Percentiles rank a stretch among this genome's conserved stretches.
phyloP scores from a whole-genome alignment of 2,329 filamentous ascomycete genomes.

The Trichophyton equinum region DNA sequence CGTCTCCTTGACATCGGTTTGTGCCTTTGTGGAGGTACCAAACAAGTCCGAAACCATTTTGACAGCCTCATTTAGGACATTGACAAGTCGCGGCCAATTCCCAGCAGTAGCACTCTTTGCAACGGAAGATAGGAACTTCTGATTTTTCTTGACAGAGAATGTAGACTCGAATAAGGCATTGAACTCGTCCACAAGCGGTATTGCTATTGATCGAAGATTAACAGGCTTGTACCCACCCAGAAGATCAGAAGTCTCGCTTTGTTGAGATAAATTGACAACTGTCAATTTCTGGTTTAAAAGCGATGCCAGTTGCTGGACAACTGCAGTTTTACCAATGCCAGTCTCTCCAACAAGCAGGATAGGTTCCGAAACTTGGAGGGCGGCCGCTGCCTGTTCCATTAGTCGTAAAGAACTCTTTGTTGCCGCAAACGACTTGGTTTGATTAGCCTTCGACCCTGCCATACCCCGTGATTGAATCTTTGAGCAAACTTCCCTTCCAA shows the following conservation, averaged over 20 bases:
- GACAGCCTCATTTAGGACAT: conserved; percentile 77
- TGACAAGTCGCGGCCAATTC: conserved; percentile 77
- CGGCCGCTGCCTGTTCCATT: conserved; percentile 76
- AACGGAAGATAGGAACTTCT: conserved; percentile 70
- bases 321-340: conserved; percentile 94
- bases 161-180: conserved; percentile 78
- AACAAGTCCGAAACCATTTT: conserved; percentile 70
- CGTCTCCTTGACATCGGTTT: conserved; percentile 29
- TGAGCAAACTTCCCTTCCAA: conserved; percentile 53
- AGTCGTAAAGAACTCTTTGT: conserved; percentile 74
- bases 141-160: conserved; percentile 78
- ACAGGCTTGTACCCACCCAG: conserved; percentile 94
- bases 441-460: conserved; percentile 32
- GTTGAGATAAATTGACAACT: conserved; percentile 91
- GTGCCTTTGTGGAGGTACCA: conserved; percentile 37
- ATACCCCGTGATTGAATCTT: conserved; percentile 41
- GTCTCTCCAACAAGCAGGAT: conserved; percentile 95
- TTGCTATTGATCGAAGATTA: conserved; percentile 72
- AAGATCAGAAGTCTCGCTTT: conserved; percentile 93
- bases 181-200: conserved; percentile 88
- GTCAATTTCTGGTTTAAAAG: conserved; percentile 75
- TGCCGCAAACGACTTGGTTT: conserved; percentile 57
- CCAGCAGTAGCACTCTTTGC: conserved; percentile 66
- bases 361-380: conserved; percentile 74
- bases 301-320: conserved; percentile 82